Percentiles rank a stretch among this genome's conserved stretches.
These are phyloP conservation scores for Colletotrichum destructivum DNA, from an alignment of 2,329 filamentous ascomycete species.

Conservation along the genomic window DNA sequence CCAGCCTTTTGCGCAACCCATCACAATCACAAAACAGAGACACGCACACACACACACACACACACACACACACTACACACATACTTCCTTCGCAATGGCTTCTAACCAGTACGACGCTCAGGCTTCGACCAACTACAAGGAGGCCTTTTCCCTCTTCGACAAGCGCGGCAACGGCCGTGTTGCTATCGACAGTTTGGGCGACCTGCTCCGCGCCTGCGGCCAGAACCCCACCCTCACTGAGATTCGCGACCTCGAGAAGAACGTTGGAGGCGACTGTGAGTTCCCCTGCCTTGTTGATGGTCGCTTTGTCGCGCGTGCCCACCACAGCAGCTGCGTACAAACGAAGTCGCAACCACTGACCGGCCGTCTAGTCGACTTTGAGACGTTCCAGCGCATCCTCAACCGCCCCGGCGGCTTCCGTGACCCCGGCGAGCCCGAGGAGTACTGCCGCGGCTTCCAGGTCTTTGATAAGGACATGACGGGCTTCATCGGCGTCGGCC, in stretches of 20 bases:
- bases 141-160: conserved; percentile 99
- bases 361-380: conserved; percentile 85
- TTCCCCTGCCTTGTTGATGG: conserved; percentile 47
- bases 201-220: conserved; percentile 94
- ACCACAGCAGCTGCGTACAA: neutral
- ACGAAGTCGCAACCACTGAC: neutral
- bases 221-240: conserved; percentile 97
- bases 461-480: conserved; percentile 99
- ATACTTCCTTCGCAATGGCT: conserved; percentile 54
- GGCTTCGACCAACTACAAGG: conserved; percentile 98
- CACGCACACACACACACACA: neutral
- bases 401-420: conserved; percentile 99
- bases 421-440: conserved; percentile 96
- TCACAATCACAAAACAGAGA: neutral
- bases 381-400: conserved; percentile 95
- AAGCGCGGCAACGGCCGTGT: conserved; percentile 98
- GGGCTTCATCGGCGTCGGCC: conserved; percentile 96
- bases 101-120: conserved; percentile 70
- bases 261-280: conserved; percentile 91
- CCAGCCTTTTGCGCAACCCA: conserved; percentile 2
- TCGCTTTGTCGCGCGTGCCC: too few species aligned
- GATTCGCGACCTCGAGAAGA: conserved; percentile 93
- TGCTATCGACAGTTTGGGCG: conserved; percentile 86
- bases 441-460: conserved; percentile 98
- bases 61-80: neutral